Conservation (phyloP, 257 asterid genomes). For the Scutellaria baicalensis region DNA sequence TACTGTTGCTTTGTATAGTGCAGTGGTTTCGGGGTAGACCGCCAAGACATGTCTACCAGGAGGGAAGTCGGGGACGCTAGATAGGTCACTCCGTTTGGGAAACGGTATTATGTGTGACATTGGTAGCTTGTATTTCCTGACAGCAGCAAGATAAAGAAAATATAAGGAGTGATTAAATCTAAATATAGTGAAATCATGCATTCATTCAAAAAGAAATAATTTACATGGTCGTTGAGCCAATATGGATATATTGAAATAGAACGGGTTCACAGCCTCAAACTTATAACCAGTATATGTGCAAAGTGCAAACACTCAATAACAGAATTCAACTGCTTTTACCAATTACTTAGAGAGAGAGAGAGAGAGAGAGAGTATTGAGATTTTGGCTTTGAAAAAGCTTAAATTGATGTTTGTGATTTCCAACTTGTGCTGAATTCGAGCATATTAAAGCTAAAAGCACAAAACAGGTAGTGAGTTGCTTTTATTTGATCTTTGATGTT, state of each 20-base stretch:
- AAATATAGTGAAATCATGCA: background rate
- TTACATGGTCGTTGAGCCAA: background rate
- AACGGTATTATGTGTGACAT: conserved; percentile 87
- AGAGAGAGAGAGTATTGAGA: background rate
- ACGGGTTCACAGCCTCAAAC: background rate
- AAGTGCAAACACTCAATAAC: background rate
- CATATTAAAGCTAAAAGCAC: no score
- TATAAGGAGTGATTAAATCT: background rate
- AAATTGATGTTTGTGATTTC: no score
- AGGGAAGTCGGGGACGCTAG: conserved; percentile 61
- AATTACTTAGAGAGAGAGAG: no score
- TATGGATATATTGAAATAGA: background rate
- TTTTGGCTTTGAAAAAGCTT: background rate
- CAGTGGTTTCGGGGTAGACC: conserved; percentile 94
- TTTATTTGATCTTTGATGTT: no score
- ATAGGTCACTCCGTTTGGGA: conserved; percentile 72
- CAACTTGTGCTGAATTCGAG: no score
- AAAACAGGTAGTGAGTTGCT: no score
- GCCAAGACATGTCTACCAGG: conserved; percentile 93
- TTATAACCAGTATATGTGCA: background rate
- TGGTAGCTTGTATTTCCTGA: conserved; percentile 92
- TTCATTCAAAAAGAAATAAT: background rate
- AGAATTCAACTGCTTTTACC: background rate
- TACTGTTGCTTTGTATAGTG: conserved; percentile 93
- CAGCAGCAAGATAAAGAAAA: conserved; percentile 15